phyloP scores from a whole-genome alignment of 495 filamentous ascomycete species.

The Hypoxylon fuscum region DNA sequence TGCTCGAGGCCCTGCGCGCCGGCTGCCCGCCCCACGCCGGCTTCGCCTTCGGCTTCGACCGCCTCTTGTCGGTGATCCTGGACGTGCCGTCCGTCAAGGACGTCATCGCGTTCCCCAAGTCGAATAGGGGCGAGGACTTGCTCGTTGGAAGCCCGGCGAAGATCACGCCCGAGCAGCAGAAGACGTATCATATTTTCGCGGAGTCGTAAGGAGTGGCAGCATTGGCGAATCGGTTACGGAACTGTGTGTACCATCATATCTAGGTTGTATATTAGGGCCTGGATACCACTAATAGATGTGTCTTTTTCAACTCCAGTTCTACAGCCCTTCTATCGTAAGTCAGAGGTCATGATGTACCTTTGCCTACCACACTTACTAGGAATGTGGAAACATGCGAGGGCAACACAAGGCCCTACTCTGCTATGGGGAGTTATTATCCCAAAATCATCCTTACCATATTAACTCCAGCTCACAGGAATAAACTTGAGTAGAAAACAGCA shows the following conservation, averaged over 20 bases:
- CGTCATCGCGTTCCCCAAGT: constrained; percentile 97
- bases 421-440: too few relatives aligned
- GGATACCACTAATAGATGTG: too few relatives aligned
- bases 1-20: constrained; percentile 80
- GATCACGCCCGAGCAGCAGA: constrained; percentile 69
- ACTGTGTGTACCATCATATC: background rate
- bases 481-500: too few relatives aligned
- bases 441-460: too few relatives aligned
- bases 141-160: constrained; percentile 77
- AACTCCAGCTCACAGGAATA: too few relatives aligned
- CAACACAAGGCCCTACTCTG: too few relatives aligned
- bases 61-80: constrained; percentile 82
- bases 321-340: too few relatives aligned
- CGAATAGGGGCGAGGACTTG: constrained; percentile 82
- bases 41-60: constrained; percentile 90
- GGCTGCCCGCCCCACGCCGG: constrained; percentile 98
- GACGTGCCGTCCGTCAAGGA: constrained; percentile 80
- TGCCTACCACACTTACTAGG: too few relatives aligned
- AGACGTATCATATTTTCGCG: constrained; percentile 72
- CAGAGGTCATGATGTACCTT: too few relatives aligned
- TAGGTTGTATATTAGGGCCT: background rate
- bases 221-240: too few relatives aligned
- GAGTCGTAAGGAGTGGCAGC: background rate
- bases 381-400: too few relatives aligned
- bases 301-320: too few relatives aligned